Base-by-base conservation (phyloP, 805 yeast genomes). In the Suhomyces xylopsoci region DNA sequence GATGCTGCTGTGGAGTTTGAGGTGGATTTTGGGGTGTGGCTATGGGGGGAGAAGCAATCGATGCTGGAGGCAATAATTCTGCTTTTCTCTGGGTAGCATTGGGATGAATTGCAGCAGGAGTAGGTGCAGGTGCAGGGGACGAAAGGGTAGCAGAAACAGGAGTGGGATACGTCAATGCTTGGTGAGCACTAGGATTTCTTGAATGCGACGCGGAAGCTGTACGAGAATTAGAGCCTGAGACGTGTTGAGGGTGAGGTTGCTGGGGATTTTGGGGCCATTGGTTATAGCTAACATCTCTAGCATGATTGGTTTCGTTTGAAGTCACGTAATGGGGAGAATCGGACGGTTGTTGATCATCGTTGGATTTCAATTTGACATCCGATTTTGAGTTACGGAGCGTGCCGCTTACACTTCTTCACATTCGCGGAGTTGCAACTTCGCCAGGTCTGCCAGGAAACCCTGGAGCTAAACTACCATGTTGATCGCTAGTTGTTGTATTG, bases 361-460 rank as follows among this genome's bases (percentile, higher is more conserved):
- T 50, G 15, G 62, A 55, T 9, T 56, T 7, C 28, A 15, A n/a
- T 38, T 22, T 40, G 15, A 50, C 24, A 19, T 58, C 45, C n/a
- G 40, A 36, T 22, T 50, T 57, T 40, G 63, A 52, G 28, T 51
- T 57, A 49, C 55, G 58, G 36, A 62, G 59, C 53, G 67, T 67
- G 1, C 79, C 80, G 55, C 83, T 78, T 3, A 80, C 79, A 60
- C 81, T 82, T 58, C 87, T 74, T 47, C 84, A 68, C 89, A 85
- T 85, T 58, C 89, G 69, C 7, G 89, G 88, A 1, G 90, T 84
- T 1, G 89, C 89, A 2, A 87, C 88, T 14, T 68, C 76, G 25
- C 64, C 66, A 2, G 61, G 58, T 22, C 41, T 43, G 25, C 42
- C 41, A 36, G 47, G 41, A 28, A 26, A 38, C 14, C 40, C 45